Percentiles rank a stretch among this genome's conserved stretches.
These are phyloP conservation scores for Malassezia japonica DNA, from an alignment of 1,284 basidiomycete species.

Conservation along the genomic window DNA sequence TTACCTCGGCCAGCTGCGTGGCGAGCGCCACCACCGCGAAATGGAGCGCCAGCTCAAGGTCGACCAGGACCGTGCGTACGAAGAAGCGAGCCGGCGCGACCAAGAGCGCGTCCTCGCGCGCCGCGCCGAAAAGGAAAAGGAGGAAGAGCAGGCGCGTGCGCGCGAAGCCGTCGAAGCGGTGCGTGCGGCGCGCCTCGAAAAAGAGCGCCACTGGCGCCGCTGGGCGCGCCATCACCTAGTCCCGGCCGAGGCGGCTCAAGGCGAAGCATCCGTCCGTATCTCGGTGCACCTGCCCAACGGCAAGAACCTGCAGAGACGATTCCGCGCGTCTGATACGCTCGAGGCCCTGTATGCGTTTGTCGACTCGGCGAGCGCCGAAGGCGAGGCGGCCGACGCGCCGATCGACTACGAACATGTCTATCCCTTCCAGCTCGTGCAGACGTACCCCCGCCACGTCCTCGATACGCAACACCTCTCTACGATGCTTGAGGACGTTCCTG, in stretches of 20 bases:
- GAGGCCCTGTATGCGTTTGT: conserved; percentile 32
- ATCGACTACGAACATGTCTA: conserved; percentile 23
- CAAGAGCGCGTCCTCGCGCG: conserved; percentile 22
- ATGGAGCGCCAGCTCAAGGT: conserved; percentile 31
- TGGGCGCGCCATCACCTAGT: conserved; percentile 30
- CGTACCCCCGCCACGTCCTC: conserved; percentile 26
- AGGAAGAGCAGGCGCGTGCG: conserved; percentile 15
- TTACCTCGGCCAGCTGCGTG: conserved; percentile 27
- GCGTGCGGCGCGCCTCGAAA: not conserved
- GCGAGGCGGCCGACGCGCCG: conserved; percentile 3
- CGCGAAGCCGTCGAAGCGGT: not conserved
- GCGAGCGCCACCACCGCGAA: conserved; percentile 24
- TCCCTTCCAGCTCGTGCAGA: conserved; percentile 33
- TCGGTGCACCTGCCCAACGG: conserved; percentile 35
- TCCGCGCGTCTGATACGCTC: conserved; percentile 19
- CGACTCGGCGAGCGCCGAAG: conserved; percentile 17
- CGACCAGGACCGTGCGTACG: conserved; percentile 37
- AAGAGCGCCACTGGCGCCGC: conserved; percentile 22
- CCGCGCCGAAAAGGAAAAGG: conserved; percentile 22
- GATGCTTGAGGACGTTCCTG: conserved; percentile 22
- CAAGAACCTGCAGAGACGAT: conserved; percentile 24
- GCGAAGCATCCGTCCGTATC: conserved; percentile 15
- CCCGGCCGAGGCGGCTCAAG: conserved; percentile 21
- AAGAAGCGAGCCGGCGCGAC: conserved; percentile 27
- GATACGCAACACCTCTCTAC: not conserved